Evolutionary conservation across 163 green algal genomes (phyloP).

Genomic region (Volvox carteri): DNA sequence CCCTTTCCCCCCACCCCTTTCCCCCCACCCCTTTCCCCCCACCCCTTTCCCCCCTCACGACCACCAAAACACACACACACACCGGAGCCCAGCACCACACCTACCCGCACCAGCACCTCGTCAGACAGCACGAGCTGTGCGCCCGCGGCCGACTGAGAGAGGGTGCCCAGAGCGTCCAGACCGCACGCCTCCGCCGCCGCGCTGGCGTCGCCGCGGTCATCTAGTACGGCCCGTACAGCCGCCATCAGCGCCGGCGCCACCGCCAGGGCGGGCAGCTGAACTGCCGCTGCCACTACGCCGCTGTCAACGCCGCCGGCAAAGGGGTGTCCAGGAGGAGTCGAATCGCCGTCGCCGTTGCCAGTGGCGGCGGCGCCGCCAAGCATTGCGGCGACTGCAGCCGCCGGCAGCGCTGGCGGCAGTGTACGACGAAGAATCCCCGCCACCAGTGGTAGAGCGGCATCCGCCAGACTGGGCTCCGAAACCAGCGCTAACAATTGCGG

Average conservation of each 20-base stretch:
- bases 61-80: neutral
- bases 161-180: conserved; percentile 23
- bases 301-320: neutral
- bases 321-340: no score
- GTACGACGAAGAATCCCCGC: conserved; percentile 34
- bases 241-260: conserved; percentile 45
- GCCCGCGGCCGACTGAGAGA: conserved; percentile 25
- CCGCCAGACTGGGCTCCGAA: conserved; percentile 7
- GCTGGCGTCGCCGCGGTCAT: conserved; percentile 25
- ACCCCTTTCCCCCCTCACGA: neutral
- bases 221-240: conserved; percentile 36
- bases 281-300: no score
- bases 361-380: neutral
- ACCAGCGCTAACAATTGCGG: conserved; percentile 41
- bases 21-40: neutral
- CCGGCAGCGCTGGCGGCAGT: conserved; percentile 25
- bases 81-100: neutral
- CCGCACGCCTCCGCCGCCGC: conserved; percentile 47
- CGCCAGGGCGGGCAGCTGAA: neutral
- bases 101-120: neutral
- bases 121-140: conserved; percentile 34
- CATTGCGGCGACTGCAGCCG: conserved; percentile 14
- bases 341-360: neutral
- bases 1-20: neutral
- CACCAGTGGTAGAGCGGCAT: conserved; percentile 35